These are phyloP conservation scores for Fonsecaea pedrosoi DNA, from an alignment of 2,329 filamentous ascomycete genomes.

Conservation along the genomic window DNA sequence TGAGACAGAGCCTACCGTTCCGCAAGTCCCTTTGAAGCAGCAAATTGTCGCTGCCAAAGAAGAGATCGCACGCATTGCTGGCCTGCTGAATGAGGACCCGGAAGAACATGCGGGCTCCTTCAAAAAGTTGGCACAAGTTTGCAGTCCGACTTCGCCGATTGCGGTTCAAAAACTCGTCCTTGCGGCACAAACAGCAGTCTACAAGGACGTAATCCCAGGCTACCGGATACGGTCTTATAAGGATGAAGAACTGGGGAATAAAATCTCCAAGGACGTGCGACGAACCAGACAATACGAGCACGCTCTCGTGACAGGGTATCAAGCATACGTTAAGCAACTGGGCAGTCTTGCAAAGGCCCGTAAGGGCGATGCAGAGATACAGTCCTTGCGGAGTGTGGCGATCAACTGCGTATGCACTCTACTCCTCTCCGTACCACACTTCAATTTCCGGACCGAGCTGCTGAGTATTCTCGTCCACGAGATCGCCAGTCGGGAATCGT, in stretches of 20 bases:
- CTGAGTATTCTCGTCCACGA: constrained; percentile 86
- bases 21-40: constrained; percentile 74
- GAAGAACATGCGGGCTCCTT: constrained; percentile 86
- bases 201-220: constrained; percentile 94
- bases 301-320: constrained; percentile 82
- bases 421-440: constrained; percentile 84
- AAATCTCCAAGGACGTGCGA: constrained; percentile 90
- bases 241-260: constrained; percentile 76
- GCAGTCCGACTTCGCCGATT: constrained; percentile 65
- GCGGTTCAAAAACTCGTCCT: constrained; percentile 85
- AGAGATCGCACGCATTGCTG: constrained; percentile 83
- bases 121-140: constrained; percentile 75
- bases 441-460: constrained; percentile 91
- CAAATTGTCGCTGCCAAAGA: constrained; percentile 89
- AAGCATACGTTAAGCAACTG: constrained; percentile 80
- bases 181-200: constrained; percentile 85
- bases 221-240: constrained; percentile 86
- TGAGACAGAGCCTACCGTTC: constrained; percentile 58
- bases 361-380: constrained; percentile 47
- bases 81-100: constrained; percentile 84
- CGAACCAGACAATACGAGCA: constrained; percentile 85
- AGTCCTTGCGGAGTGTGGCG: constrained; percentile 71
- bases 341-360: constrained; percentile 68
- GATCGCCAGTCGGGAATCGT: constrained; percentile 73
- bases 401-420: constrained; percentile 85